phyloP scores from a whole-genome alignment of 306 rosid genomes.

The Arachis stenosperma region DNA sequence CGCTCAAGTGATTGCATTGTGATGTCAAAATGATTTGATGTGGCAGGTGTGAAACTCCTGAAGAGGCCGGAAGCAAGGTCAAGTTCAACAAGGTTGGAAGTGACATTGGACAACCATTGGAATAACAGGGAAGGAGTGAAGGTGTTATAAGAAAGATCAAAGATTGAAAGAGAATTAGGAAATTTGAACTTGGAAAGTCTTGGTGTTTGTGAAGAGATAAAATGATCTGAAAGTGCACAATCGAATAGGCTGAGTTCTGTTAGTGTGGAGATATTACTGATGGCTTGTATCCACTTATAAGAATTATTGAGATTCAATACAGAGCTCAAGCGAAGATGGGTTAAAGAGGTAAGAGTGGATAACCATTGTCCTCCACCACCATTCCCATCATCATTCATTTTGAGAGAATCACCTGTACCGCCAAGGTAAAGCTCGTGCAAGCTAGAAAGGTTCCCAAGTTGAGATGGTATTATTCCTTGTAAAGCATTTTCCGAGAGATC shows the following conservation, averaged over 20 bases:
- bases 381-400: no score
- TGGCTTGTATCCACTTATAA: no score
- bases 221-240: slow-evolving; percentile 34
- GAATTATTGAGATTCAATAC: no score
- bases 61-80: not conserved
- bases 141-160: not conserved
- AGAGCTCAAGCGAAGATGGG: no score
- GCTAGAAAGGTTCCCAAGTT: slow-evolving; percentile 42
- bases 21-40: not conserved
- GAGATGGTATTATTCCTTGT: slow-evolving; percentile 31
- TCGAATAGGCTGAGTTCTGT: not conserved
- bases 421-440: slow-evolving; percentile 32
- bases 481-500: not conserved
- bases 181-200: slow-evolving; percentile 11
- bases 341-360: no score
- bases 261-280: no score
- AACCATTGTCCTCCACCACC: no score
- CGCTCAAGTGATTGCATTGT: not conserved
- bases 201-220: not conserved
- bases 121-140: slow-evolving; percentile 25
- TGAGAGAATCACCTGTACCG: no score
- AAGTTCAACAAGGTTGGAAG: slow-evolving; percentile 28
- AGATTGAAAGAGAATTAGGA: slow-evolving; percentile 13
- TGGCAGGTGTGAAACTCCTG: not conserved
- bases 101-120: not conserved